Evolutionary conservation across 306 rosid species (phyloP).

Genomic region (Parietaria judaica): DNA sequence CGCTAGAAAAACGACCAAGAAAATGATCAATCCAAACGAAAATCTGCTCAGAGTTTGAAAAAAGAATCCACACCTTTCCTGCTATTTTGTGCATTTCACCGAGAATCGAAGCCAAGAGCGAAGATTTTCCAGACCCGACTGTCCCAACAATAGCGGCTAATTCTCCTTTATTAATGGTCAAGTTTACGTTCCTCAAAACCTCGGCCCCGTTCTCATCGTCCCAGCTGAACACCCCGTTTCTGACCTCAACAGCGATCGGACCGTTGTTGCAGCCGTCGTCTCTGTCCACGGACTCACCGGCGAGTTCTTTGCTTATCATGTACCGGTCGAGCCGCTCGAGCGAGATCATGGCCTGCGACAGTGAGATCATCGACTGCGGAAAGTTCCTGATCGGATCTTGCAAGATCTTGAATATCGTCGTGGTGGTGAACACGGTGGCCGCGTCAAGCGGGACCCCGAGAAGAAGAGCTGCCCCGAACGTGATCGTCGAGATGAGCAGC

Average conservation of each 20-base stretch:
- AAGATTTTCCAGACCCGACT: slow-evolving; percentile 91
- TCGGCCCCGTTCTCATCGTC: slow-evolving; percentile 55
- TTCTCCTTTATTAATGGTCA: slow-evolving; percentile 56
- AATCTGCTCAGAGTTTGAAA: too few species aligned
- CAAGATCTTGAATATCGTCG: slow-evolving; percentile 68
- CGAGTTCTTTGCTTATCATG: slow-evolving; percentile 68
- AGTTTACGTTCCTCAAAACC: slow-evolving; percentile 54
- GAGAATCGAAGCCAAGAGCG: slow-evolving; percentile 77
- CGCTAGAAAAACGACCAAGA: too few species aligned
- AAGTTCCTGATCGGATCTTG: slow-evolving; percentile 92
- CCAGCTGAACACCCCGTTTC: slow-evolving; percentile 71
- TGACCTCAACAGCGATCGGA: slow-evolving; percentile 50
- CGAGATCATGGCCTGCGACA: slow-evolving; percentile 85
- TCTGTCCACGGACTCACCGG: slow-evolving; percentile 48
- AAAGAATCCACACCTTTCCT: slow-evolving; percentile 54
- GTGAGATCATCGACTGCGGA: slow-evolving; percentile 84
- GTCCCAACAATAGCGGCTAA: slow-evolving; percentile 87
- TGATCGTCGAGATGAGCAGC: slow-evolving; percentile 52
- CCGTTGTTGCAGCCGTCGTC: slow-evolving; percentile 35
- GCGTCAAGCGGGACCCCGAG: slow-evolving; percentile 79
- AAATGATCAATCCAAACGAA: too few species aligned
- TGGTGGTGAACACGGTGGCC: slow-evolving; percentile 83
- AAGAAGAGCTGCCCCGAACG: slow-evolving; percentile 62
- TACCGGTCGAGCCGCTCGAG: slow-evolving; percentile 75
- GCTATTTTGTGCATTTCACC: slow-evolving; percentile 85